These are phyloP conservation scores for Mycena latifolia DNA, from an alignment of 768 basidiomycete genomes.

Conservation along the genomic window DNA sequence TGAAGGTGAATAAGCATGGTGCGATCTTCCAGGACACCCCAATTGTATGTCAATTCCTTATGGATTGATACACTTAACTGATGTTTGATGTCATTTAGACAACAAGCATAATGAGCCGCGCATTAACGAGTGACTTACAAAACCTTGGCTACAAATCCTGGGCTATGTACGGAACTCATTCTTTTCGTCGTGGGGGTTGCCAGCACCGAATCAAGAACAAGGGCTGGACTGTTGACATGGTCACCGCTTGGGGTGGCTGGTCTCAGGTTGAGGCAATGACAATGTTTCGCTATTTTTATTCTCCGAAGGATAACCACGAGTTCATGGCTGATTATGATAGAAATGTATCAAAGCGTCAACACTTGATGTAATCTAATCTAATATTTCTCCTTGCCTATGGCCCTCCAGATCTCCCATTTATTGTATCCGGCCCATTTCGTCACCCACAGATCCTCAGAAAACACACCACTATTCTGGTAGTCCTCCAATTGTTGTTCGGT, in stretches of 20 bases:
- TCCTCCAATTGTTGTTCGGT: background rate
- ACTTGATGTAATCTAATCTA: background rate
- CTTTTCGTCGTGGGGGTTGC: slow-evolving; percentile 38
- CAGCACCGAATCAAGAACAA: slow-evolving; percentile 34
- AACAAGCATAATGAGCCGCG: slow-evolving; percentile 20
- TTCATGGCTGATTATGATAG: slow-evolving; percentile 34
- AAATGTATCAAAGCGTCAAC: slow-evolving; percentile 11
- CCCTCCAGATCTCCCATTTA: slow-evolving; percentile 31
- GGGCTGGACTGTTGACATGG: slow-evolving; percentile 30
- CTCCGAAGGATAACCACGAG: slow-evolving; percentile 38
- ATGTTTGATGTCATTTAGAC: slow-evolving; percentile 19
- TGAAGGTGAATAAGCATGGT: slow-evolving; percentile 16
- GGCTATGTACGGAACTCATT: slow-evolving; percentile 39
- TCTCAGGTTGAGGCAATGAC: slow-evolving; percentile 38
- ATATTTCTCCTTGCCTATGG: slow-evolving; percentile 24
- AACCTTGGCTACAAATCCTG: slow-evolving; percentile 33
- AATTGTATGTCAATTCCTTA: background rate
- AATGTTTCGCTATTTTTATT: slow-evolving; percentile 38
- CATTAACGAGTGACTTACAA: slow-evolving; percentile 34
- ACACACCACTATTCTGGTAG: background rate
- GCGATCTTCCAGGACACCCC: background rate
- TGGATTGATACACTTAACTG: background rate
- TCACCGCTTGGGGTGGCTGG: slow-evolving; percentile 40
- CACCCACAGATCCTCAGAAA: background rate
- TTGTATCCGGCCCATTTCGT: background rate